A percentile compares a stretch with the other conserved stretches of the same genome.
Evolutionary conservation across 495 filamentous ascomycete genomes (phyloP).

Genomic region (Penicillium malachiteum): DNA sequence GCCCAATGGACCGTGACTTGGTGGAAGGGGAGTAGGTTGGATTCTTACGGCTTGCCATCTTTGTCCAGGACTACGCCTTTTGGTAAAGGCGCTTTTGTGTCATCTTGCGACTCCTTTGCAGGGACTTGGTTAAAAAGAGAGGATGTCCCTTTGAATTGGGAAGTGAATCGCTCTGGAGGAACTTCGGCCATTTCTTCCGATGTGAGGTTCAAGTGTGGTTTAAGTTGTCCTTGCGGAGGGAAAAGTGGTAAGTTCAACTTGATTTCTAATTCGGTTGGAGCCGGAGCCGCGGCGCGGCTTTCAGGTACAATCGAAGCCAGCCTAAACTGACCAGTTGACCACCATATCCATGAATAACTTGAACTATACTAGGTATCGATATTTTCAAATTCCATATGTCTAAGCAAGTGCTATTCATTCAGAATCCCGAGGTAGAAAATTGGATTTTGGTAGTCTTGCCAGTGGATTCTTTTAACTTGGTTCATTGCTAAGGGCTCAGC

Average conservation of each 20-base stretch:
- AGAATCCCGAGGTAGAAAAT: too few relatives aligned
- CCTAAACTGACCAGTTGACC: too few relatives aligned
- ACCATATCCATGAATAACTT: too few relatives aligned
- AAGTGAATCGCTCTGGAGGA: conserved; percentile 17
- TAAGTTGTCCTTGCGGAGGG: not conserved
- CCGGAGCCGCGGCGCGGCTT: too few relatives aligned
- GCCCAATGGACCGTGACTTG: not conserved
- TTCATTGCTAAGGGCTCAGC: too few relatives aligned
- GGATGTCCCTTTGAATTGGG: not conserved
- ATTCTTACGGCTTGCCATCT: conserved; percentile 89
- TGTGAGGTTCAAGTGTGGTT: not conserved
- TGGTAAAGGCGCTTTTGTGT: conserved; percentile 49
- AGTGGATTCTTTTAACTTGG: too few relatives aligned
- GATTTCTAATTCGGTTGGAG: too few relatives aligned
- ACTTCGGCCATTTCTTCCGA: conserved; percentile 18
- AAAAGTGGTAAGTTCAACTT: not conserved
- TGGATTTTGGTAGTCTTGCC: too few relatives aligned
- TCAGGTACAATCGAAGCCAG: too few relatives aligned
- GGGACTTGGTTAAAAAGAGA: conserved; percentile 24
- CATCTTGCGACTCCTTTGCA: conserved; percentile 23
- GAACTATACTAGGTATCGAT: too few relatives aligned
- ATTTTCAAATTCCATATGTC: too few relatives aligned
- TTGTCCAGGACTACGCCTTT: conserved; percentile 86
- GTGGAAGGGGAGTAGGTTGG: not conserved
- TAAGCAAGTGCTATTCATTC: too few relatives aligned